Evolutionary conservation across 2,329 filamentous ascomycete genomes (phyloP).

Genomic region (Colletotrichum liriopes): DNA sequence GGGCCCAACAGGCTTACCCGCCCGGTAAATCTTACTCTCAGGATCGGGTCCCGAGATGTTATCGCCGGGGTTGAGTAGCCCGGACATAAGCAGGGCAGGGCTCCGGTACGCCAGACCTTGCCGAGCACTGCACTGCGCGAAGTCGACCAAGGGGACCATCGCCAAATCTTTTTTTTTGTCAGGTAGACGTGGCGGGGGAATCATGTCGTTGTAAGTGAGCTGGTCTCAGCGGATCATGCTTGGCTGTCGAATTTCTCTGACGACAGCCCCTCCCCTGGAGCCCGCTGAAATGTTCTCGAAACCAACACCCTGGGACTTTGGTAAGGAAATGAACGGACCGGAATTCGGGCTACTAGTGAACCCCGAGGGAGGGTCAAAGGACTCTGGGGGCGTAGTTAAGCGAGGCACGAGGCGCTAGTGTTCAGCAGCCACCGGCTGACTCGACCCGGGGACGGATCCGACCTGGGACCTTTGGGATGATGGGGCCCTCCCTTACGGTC

Average conservation of each 20-base stretch:
- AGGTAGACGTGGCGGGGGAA: neutral
- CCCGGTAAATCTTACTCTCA: neutral
- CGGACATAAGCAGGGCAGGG: slow-evolving; percentile 9
- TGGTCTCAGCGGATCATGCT: no score
- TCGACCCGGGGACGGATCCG: slow-evolving; percentile 21
- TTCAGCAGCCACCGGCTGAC: slow-evolving; percentile 19
- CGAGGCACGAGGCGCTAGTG: slow-evolving; percentile 15
- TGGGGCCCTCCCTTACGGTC: neutral
- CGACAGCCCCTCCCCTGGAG: neutral
- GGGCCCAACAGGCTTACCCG: neutral
- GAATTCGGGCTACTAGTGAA: slow-evolving; percentile 37
- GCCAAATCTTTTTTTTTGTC: neutral
- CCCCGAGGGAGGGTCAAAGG: slow-evolving; percentile 33
- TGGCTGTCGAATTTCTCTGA: neutral
- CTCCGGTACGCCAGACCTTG: neutral
- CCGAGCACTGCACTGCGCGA: neutral
- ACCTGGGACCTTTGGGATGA: slow-evolving; percentile 1
- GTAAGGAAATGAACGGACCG: slow-evolving; percentile 31
- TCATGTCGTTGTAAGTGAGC: neutral
- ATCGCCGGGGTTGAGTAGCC: slow-evolving; percentile 4
- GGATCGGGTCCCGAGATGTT: neutral
- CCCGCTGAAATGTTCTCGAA: slow-evolving; percentile 21
- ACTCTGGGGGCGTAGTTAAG: slow-evolving; percentile 10
- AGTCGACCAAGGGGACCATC: neutral
- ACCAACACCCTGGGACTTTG: neutral